Evolutionary conservation across 2,329 filamentous ascomycete genomes (phyloP).

Genomic region (Rhinocladiella mackenziei): DNA sequence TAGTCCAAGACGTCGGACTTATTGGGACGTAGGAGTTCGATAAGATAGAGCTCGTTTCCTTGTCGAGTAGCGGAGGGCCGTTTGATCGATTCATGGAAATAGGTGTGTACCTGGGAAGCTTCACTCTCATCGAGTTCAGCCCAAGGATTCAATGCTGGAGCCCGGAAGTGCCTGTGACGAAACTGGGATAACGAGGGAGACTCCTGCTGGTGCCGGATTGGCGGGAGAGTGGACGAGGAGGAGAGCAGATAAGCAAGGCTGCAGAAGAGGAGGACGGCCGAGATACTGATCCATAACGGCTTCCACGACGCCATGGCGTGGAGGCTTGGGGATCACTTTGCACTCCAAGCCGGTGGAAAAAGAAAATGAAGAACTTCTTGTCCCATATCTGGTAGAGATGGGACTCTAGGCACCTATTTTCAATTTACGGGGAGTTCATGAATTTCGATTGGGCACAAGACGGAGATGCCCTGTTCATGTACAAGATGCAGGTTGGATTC

Average conservation of each 20-base stretch:
- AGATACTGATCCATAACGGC: slow-evolving; percentile 8
- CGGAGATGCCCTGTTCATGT: no score
- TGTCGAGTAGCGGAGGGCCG: slow-evolving; percentile 3
- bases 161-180: slow-evolving; percentile 15
- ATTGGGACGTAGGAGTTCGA: slow-evolving; percentile 49
- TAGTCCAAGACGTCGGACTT: slow-evolving; percentile 47
- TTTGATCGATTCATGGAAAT: slow-evolving; percentile 9
- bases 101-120: slow-evolving; percentile 16
- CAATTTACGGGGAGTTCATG: no score
- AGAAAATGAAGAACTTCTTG: background rate
- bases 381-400: no score
- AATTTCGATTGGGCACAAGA: no score
- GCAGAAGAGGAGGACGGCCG: slow-evolving; percentile 13
- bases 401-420: no score
- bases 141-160: slow-evolving; percentile 18
- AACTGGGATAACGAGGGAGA: background rate
- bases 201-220: slow-evolving; percentile 2
- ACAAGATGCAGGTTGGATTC: no score
- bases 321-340: background rate
- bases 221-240: background rate
- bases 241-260: slow-evolving; percentile 20
- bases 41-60: slow-evolving; percentile 47
- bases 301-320: slow-evolving; percentile 13
- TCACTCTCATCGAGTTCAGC: slow-evolving; percentile 17
- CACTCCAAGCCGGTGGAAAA: background rate